Base-by-base conservation (phyloP, 305 asterid species). In the Fraxinus sp. region DNA sequence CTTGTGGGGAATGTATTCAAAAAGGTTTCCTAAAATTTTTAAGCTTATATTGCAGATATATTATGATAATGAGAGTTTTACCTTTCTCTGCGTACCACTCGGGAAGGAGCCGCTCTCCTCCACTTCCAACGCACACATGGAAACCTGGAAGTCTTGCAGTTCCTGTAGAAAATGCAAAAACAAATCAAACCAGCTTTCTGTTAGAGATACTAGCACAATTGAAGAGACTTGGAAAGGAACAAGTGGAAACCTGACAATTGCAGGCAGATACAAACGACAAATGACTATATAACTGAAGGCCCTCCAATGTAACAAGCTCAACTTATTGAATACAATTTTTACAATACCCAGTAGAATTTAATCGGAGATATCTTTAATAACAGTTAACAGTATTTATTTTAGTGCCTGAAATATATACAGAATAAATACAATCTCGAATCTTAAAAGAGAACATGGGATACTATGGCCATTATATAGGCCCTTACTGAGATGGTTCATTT, bases 81-180 rank as follows among this genome's bases (percentile, higher is more conserved):
- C 99, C 98, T 90, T 93, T 93, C 88, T 96, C 98, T 33, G 97
- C 28, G 86, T 96, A 96, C 99, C 99, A 96, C 84, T 96, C 98
- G 20, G 98, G 98, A 81, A 91, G 96, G 52, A 87, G 93, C 87
- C 95, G 91, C 92, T 96, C 99, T 87, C 99, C 99, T 59, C 99
- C 99, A 91, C 99, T 90, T 86, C 99, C 99, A 90, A 96, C 98
- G 81, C 98, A 93, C 14, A 86, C 90, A 84, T 96, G 99, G 87
- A 96, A 96, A 77, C 99, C 98, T 33, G 98, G 98, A 83, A 96
- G 97, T 81, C 99, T 93, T 35, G 98, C 98, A 83, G 98, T 90
- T 82, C 98, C 99, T 96, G 90, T 32, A 84, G 85, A 82, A 77
- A 83, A 83, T 78, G 81, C 18, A 82, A 80, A 52, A 10, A 30